These are phyloP conservation scores for Talaromyces verruculosus DNA, from an alignment of 2,329 filamentous ascomycete species.

Conservation along the genomic window DNA sequence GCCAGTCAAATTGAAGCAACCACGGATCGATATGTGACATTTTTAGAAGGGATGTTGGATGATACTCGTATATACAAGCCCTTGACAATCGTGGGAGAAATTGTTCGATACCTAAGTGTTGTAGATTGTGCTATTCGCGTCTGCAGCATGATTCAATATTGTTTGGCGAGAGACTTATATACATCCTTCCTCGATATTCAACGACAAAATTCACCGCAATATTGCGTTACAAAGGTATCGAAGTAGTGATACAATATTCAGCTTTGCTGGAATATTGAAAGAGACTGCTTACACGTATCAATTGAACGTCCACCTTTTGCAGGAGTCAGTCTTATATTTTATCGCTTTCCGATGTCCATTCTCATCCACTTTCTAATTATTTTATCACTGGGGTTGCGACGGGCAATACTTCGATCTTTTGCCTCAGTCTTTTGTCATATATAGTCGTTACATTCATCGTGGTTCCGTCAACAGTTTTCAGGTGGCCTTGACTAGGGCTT, in stretches of 20 bases:
- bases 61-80: not conserved
- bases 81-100: not conserved
- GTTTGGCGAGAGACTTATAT: not conserved
- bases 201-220: not conserved
- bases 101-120: not conserved
- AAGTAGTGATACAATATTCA: not conserved
- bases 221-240: not conserved
- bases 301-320: not conserved
- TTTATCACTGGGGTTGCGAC: not conserved
- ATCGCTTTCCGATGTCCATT: not conserved
- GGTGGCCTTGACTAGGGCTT: not conserved
- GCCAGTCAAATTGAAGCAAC: not conserved
- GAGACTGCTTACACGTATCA: not conserved
- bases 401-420: not conserved
- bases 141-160: not conserved
- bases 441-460: not conserved
- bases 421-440: not conserved
- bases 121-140: not conserved
- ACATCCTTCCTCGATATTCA: not conserved
- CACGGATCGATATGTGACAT: not conserved
- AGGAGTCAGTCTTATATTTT: not conserved
- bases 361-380: not conserved
- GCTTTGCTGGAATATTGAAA: not conserved
- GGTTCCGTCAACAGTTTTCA: not conserved
- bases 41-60: not conserved